Base-by-base conservation (phyloP, 805 yeast genomes). In the Kuraishia cidri region DNA sequence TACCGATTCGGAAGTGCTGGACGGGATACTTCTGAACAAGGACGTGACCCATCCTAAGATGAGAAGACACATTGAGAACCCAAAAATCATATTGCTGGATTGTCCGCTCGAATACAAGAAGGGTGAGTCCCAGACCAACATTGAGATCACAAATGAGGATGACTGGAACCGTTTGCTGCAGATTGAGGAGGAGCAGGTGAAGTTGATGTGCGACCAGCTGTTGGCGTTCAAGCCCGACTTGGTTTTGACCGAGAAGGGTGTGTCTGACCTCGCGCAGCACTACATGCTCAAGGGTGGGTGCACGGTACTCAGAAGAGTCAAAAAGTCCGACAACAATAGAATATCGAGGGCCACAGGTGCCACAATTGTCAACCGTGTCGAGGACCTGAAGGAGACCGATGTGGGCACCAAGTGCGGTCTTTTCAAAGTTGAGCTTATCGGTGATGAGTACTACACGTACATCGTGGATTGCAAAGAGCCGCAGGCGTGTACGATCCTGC, bases 41-140 rank as follows among this genome's bases (percentile, higher is more conserved):
- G 99, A 92, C 54, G 94, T 92, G 37, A 87, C 94, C n/a, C 99
- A 92, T 60, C 98, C 99, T 41, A 87, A 88, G 59, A 92, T 92
- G 99, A 79, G 79, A 47, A 78, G 99, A 56, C 52, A 66, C 47
- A 82, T 92, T 45, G 83, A 80, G 54, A 83, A 86, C 50, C 99
- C 99, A 32, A 74, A 90, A 42, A 75, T 92, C 35, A 72, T 92
- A 13, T 69, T 92, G 44, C 69, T 92, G 46, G 99, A 92, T 62
- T 88, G 97, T 60, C 97, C 99, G 9, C 69, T 92, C 47, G 99
- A 92, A 62, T 92, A 92, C 65, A 92, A 92, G 66, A 92, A 92
- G 70, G 99, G 98, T 43, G 99, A 92, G 64, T 87, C 97, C 3
- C 98, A 92, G 60, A 92, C 97, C 34, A 90, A 92, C 60, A 85